Conservation (phyloP, 306 rosid species). For the Vigna trinervia region DNA sequence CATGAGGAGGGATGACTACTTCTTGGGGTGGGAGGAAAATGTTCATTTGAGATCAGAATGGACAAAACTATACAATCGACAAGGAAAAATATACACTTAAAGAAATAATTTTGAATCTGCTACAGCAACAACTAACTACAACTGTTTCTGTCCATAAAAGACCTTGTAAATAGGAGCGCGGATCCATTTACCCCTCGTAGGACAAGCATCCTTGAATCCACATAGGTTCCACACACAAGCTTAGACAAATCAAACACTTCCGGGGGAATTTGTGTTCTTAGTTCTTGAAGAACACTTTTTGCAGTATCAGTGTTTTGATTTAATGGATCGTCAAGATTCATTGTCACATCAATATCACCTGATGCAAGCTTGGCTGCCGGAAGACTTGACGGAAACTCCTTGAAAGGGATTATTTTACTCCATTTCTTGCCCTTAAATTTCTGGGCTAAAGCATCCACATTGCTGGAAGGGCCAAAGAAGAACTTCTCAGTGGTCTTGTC, state of each 20-base stretch:
- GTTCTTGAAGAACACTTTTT: conserved; percentile 68
- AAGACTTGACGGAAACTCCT: conserved; percentile 94
- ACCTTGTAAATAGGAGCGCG: conserved; percentile 89
- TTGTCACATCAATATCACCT: conserved; percentile 66
- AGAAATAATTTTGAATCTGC: conserved; percentile 30
- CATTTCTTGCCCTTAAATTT: conserved; percentile 75
- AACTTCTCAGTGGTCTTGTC: conserved; percentile 55
- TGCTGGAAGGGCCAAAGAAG: conserved; percentile 52
- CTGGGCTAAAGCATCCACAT: conserved; percentile 61
- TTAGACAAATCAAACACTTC: conserved; percentile 91
- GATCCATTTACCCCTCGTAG: conserved; percentile 93
- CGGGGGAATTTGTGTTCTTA: conserved; percentile 80
- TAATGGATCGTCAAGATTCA: conserved; percentile 74
- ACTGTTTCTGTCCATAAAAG: conserved; percentile 61
- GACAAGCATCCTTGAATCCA: conserved; percentile 82
- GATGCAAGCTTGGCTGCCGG: conserved; percentile 80
- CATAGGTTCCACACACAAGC: conserved; percentile 94
- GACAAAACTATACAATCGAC: conserved; percentile 28
- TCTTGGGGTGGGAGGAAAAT: conserved; percentile 11
- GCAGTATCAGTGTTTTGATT: conserved; percentile 57
- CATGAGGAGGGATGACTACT: background rate
- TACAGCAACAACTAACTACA: conserved; percentile 32
- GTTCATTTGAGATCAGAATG: conserved; percentile 12
- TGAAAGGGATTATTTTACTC: conserved; percentile 77
- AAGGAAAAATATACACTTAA: conserved; percentile 35